These are phyloP conservation scores for Penicillium lividum DNA, from an alignment of 495 filamentous ascomycete genomes.

Conservation along the genomic window DNA sequence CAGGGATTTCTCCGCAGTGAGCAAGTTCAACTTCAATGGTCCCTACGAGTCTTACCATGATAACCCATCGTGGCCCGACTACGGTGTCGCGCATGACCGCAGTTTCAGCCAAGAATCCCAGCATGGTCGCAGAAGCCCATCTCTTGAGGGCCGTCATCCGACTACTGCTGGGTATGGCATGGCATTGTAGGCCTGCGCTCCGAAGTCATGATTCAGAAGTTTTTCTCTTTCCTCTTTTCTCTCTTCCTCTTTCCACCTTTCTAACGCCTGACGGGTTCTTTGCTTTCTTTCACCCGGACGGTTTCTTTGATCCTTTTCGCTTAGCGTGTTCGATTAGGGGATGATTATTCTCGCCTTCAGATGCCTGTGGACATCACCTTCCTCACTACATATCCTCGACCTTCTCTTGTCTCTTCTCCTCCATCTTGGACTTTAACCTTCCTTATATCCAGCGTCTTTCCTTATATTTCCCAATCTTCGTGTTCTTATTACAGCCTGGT, in stretches of 20 bases:
- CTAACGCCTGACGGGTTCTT: constrained; percentile 21
- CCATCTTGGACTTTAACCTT: constrained; percentile 2
- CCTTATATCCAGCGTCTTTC: constrained; percentile 12
- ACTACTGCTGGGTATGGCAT: constrained; percentile 44
- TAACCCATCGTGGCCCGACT: constrained; percentile 32
- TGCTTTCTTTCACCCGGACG: constrained; percentile 14
- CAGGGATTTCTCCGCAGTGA: constrained; percentile 45
- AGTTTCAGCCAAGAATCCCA: constrained; percentile 40
- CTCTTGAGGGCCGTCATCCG: constrained; percentile 39
- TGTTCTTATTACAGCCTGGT: constrained; percentile 7
- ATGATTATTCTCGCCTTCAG: constrained; percentile 10
- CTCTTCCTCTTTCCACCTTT: constrained; percentile 19
- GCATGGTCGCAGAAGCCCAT: constrained; percentile 26
- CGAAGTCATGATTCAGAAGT: constrained; percentile 17
- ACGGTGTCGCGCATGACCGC: constrained; percentile 39
- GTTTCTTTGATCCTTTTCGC: constrained; percentile 3
- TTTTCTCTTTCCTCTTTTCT: constrained; percentile 10
- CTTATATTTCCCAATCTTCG: neutral
- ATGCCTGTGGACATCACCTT: constrained; percentile 11
- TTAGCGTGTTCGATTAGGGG: neutral
- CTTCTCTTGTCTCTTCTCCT: constrained; percentile 8
- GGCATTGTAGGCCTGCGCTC: constrained; percentile 29
- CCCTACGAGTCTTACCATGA: constrained; percentile 49
- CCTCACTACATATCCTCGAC: constrained; percentile 8
- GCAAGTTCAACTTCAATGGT: constrained; percentile 51